Evolutionary conservation across 1,284 basidiomycete species (phyloP).

Genomic region (Apiotrichum gracile): DNA sequence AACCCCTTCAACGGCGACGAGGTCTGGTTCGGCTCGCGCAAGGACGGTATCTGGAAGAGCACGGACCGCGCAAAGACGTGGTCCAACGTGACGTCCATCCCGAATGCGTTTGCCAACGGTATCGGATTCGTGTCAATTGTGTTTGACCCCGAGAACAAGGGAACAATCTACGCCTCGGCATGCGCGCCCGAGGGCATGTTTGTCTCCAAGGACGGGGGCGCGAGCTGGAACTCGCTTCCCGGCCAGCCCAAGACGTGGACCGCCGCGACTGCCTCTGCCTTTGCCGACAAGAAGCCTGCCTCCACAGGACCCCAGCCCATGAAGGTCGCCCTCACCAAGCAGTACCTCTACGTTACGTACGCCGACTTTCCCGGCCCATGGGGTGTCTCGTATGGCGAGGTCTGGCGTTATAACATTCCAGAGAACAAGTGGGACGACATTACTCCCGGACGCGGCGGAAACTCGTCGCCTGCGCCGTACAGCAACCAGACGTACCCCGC

Average conservation of each 20-base stretch:
- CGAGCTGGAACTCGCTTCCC: background rate
- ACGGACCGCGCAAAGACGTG: background rate
- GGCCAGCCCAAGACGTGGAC: background rate
- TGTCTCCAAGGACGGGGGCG: background rate
- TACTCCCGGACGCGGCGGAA: background rate
- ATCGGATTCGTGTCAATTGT: background rate
- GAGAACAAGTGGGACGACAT: background rate
- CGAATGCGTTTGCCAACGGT: background rate
- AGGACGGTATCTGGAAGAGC: background rate
- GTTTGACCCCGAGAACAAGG: background rate
- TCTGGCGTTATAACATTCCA: background rate
- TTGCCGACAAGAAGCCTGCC: background rate
- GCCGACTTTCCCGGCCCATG: background rate
- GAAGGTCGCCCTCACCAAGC: background rate
- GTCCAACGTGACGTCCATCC: background rate
- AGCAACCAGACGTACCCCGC: slow-evolving; percentile 1
- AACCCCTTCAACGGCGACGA: background rate
- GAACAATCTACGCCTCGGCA: background rate
- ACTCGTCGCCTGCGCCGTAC: background rate
- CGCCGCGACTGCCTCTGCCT: background rate
- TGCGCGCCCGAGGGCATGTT: background rate
- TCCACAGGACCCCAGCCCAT: background rate
- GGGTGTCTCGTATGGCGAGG: background rate
- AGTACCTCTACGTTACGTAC: background rate
- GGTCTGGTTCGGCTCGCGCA: background rate